Percentiles rank a stretch among this genome's conserved stretches.
phyloP scores from a whole-genome alignment of 208 protist species.

The Angomonas ambiguus region DNA sequence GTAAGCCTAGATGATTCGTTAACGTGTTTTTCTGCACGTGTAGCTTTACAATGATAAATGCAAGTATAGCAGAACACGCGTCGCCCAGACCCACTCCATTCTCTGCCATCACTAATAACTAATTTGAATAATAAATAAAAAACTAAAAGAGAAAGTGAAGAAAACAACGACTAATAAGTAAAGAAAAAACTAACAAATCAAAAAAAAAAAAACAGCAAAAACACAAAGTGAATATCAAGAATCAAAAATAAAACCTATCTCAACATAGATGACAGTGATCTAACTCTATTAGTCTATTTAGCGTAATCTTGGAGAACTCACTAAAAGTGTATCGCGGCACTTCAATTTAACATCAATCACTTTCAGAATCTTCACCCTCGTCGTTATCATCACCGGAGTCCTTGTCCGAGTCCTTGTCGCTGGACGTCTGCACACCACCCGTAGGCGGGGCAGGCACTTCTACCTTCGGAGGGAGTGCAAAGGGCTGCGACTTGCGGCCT shows the following conservation, averaged over 20 bases:
- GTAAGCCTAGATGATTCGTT: conserved; percentile 48
- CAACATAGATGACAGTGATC: background rate
- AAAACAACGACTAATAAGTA: background rate
- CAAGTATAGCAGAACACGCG: conserved; percentile 56
- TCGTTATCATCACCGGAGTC: background rate
- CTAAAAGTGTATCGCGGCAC: background rate
- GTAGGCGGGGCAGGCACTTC: conserved; percentile 8
- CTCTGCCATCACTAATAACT: background rate
- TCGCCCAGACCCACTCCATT: conserved; percentile 26
- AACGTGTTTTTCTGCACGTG: conserved; percentile 34
- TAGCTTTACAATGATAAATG: conserved; percentile 50
- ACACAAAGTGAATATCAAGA: background rate
- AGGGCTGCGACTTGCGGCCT: background rate
- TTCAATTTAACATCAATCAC: no score
- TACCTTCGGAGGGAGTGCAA: conserved; percentile 14
- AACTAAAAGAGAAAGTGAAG: background rate
- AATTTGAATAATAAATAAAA: conserved; percentile 6
- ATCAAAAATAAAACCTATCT: background rate
- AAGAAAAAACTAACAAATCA: background rate
- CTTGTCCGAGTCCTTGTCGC: background rate
- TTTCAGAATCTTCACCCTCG: background rate
- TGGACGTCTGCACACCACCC: background rate
- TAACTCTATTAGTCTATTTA: background rate
- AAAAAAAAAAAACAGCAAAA: conserved; percentile 5
- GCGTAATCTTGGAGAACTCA: background rate